Evolutionary conservation across 2,329 filamentous ascomycete species (phyloP).

Genomic region (Gremmenia infestans): DNA sequence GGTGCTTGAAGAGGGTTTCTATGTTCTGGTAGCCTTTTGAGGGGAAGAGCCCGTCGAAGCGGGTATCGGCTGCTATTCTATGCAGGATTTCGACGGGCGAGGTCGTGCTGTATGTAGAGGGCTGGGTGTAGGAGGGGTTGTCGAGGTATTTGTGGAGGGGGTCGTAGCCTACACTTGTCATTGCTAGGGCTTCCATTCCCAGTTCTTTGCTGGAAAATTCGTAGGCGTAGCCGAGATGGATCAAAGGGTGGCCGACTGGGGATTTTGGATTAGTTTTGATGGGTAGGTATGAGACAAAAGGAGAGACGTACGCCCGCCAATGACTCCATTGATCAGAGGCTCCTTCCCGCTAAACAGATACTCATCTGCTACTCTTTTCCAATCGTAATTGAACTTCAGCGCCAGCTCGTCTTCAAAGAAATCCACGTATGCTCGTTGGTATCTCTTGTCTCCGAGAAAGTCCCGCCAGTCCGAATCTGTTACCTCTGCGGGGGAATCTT

Average conservation of each 20-base stretch:
- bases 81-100: conserved; percentile 67
- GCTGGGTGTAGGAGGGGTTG: conserved; percentile 63
- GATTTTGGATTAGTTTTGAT: conserved; percentile 2
- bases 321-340: conserved; percentile 75
- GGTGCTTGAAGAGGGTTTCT: conserved; percentile 59
- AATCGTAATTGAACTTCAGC: conserved; percentile 66
- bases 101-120: conserved; percentile 53
- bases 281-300: conserved; percentile 25
- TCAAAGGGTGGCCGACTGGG: conserved; percentile 82
- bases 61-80: conserved; percentile 62
- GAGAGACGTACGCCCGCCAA: conserved; percentile 64
- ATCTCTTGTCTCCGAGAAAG: conserved; percentile 71
- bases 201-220: conserved; percentile 82
- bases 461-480: conserved; percentile 80
- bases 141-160: conserved; percentile 65
- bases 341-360: conserved; percentile 71
- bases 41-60: conserved; percentile 63
- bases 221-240: conserved; percentile 90
- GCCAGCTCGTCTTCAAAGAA: conserved; percentile 93
- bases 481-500: conserved; percentile 79
- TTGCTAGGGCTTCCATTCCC: conserved; percentile 79
- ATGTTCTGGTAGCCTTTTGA: conserved; percentile 58
- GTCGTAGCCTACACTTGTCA: conserved; percentile 56
- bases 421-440: conserved; percentile 87
- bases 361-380: conserved; percentile 70